These are phyloP conservation scores for Lactarius hatsudake DNA, from an alignment of 768 basidiomycete species.

Conservation along the genomic window DNA sequence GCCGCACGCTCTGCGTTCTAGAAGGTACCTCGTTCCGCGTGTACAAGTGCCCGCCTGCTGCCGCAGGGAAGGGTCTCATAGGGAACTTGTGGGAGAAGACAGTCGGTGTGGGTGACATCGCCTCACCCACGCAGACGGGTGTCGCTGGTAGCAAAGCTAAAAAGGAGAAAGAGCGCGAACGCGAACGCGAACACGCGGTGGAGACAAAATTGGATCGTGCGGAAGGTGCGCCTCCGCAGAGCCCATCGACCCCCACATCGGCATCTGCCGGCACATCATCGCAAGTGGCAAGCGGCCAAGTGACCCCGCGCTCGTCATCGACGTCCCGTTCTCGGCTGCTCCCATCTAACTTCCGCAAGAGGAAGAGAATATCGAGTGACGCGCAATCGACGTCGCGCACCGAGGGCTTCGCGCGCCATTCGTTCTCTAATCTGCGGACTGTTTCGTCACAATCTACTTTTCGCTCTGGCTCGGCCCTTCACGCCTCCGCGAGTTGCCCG, in stretches of 20 bases:
- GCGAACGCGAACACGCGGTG: slow-evolving; percentile 21
- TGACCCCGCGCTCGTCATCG: not conserved
- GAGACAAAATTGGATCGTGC: slow-evolving; percentile 9
- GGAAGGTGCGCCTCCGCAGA: not conserved
- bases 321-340: slow-evolving; percentile 18
- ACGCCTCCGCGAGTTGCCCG: not conserved
- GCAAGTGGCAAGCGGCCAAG: not conserved
- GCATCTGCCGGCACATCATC: not conserved
- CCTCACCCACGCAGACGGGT: slow-evolving; percentile 30
- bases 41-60: slow-evolving; percentile 53
- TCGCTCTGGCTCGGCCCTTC: not conserved
- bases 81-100: slow-evolving; percentile 78
- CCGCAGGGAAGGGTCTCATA: slow-evolving; percentile 45
- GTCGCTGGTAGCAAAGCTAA: slow-evolving; percentile 33
- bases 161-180: slow-evolving; percentile 34
- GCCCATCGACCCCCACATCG: not conserved
- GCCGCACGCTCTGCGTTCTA: slow-evolving; percentile 79
- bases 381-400: not conserved
- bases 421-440: slow-evolving; percentile 23
- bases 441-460: slow-evolving; percentile 4
- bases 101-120: slow-evolving; percentile 68
- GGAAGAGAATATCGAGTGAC: slow-evolving; percentile 5
- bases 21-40: slow-evolving; percentile 89
- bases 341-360: slow-evolving; percentile 22
- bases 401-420: slow-evolving; percentile 7